Evolutionary conservation across 2,329 filamentous ascomycete species (phyloP).

Genomic region (Ceratocystis eucalypticola): DNA sequence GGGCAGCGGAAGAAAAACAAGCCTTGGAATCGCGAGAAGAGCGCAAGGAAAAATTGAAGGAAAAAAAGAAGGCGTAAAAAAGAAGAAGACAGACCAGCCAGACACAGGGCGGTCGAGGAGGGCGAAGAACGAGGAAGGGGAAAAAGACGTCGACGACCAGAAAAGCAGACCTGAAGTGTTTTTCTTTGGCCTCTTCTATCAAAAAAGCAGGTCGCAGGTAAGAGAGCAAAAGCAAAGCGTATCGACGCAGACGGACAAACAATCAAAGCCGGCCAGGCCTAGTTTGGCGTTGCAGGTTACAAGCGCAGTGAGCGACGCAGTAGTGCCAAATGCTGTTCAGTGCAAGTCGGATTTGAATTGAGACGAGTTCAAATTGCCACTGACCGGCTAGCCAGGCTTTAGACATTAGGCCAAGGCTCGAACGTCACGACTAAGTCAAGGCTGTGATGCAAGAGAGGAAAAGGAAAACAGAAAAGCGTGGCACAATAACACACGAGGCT

Average conservation of each 20-base stretch:
- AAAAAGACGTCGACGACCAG: conserved; percentile 1
- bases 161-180: neutral
- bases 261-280: neutral
- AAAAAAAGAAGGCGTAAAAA: neutral
- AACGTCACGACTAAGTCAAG: neutral
- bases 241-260: neutral
- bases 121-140: conserved; percentile 4
- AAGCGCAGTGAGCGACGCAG: neutral
- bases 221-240: conserved; percentile 16
- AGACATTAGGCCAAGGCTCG: no score
- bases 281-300: neutral
- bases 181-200: neutral
- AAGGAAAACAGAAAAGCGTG: no score
- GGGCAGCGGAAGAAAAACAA: neutral
- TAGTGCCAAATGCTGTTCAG: no score
- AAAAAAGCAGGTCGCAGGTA: conserved; percentile 3
- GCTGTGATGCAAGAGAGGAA: neutral
- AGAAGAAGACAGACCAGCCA: neutral
- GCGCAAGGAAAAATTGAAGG: neutral
- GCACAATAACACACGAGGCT: no score
- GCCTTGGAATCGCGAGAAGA: neutral
- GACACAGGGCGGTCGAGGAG: neutral
- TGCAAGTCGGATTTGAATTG: no score
- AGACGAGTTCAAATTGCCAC: no score
- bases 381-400: no score